phyloP scores from a whole-genome alignment of 139 green algal species.

The Spirogloea muscicola region DNA sequence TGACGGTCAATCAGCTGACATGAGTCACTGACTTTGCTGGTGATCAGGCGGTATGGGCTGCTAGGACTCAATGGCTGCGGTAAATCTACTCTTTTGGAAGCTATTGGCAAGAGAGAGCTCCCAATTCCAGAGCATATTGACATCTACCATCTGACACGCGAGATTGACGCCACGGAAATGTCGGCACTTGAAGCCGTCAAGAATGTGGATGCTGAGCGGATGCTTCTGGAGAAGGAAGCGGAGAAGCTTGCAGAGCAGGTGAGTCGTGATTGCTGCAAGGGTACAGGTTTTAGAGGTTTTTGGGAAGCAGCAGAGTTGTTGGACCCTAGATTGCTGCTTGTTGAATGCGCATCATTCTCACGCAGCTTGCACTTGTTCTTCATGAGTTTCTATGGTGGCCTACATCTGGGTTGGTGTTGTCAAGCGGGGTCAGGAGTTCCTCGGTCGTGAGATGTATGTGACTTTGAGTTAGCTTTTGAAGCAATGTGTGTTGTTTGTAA shows the following conservation, averaged over 20 bases:
- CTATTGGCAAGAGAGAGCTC: conserved; percentile 73
- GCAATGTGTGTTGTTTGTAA: too few relatives aligned
- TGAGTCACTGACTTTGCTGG: background rate
- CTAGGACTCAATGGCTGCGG: conserved; percentile 54
- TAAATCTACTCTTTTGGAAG: conserved; percentile 54
- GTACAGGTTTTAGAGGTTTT: background rate
- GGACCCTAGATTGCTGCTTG: background rate
- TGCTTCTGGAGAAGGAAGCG: conserved; percentile 32
- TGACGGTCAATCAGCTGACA: background rate
- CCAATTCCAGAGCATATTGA: conserved; percentile 90
- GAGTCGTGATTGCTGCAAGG: background rate
- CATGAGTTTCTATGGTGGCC: too few relatives aligned
- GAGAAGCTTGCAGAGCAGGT: conserved; percentile 21
- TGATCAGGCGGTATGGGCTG: conserved; percentile 51
- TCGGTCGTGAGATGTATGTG: too few relatives aligned
- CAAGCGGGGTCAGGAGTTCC: too few relatives aligned
- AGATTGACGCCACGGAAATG: conserved; percentile 73
- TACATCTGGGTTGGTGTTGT: too few relatives aligned
- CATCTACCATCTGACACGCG: conserved; percentile 82
- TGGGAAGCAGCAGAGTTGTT: background rate
- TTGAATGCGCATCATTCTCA: background rate
- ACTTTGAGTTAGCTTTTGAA: too few relatives aligned
- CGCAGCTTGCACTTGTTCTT: too few relatives aligned
- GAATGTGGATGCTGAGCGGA: conserved; percentile 14
- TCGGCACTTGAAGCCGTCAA: conserved; percentile 68